These are phyloP conservation scores for Rhizophlyctis rosea DNA, from an alignment of 192 early-diverging fungal genomes.

Conservation along the genomic window DNA sequence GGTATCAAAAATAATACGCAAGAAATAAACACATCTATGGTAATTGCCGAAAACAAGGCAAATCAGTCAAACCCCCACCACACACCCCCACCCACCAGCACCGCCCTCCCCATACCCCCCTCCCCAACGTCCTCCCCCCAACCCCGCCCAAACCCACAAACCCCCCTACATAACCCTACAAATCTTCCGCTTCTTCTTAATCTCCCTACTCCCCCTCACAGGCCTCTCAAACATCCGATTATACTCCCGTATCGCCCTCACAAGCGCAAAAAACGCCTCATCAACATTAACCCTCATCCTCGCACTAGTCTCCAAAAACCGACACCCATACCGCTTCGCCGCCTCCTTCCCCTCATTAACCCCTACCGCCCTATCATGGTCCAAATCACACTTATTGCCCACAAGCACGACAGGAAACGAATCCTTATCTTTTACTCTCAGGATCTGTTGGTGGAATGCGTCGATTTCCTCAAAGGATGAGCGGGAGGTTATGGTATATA, in stretches of 20 bases:
- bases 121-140: no score
- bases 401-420: constrained; percentile 71
- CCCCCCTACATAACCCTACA: no score
- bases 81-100: no score
- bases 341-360: constrained; percentile 70
- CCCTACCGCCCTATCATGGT: constrained; percentile 46
- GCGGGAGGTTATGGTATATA: constrained; percentile 71
- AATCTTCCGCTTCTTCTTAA: no score
- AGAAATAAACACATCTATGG: no score
- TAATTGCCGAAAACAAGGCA: no score
- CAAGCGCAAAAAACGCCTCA: constrained; percentile 77
- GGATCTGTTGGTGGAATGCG: constrained; percentile 61
- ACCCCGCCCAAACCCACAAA: no score
- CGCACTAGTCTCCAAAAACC: constrained; percentile 80
- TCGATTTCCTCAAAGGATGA: constrained; percentile 64
- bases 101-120: no score
- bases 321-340: constrained; percentile 65
- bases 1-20: no score
- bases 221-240: no score
- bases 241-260: constrained; percentile 72
- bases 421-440: constrained; percentile 56
- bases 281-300: constrained; percentile 83
- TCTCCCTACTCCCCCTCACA: no score
- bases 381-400: constrained; percentile 80
- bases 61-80: no score